A percentile compares a stretch with the other conserved stretches of the same genome.
Conservation (phyloP, 352 stramenopile genomes). For the Phytophthora hybrid region DNA sequence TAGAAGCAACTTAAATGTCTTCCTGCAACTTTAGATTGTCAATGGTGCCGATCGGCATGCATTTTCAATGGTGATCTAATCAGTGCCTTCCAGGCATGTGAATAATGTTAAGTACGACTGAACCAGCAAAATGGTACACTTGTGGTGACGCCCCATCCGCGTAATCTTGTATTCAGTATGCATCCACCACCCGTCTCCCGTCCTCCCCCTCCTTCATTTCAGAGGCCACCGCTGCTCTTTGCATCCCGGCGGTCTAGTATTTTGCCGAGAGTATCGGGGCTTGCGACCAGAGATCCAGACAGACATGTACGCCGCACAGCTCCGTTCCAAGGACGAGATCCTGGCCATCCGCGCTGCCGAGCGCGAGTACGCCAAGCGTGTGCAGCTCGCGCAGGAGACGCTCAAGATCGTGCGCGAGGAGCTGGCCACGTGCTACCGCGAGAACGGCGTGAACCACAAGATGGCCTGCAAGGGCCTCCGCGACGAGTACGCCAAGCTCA, state of each 20-base stretch:
- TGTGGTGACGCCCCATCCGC: slow-evolving; percentile 14
- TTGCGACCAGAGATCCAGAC: slow-evolving; percentile 15
- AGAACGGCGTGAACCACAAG: slow-evolving; percentile 91
- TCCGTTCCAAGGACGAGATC: slow-evolving; percentile 88
- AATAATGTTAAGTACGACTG: slow-evolving; percentile 19
- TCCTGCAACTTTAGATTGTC: no score
- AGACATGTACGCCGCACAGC: slow-evolving; percentile 71
- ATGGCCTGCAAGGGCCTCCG: slow-evolving; percentile 85
- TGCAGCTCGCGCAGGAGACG: slow-evolving; percentile 78
- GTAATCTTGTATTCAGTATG: not conserved
- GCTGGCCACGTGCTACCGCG: slow-evolving; percentile 88
- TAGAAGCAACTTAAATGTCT: no score
- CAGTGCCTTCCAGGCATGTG: no score
- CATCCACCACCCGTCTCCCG: not conserved
- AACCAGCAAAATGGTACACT: not conserved
- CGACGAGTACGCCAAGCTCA: slow-evolving; percentile 84
- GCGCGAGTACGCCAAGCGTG: slow-evolving; percentile 78
- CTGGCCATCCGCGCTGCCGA: slow-evolving; percentile 80
- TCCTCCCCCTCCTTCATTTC: slow-evolving; percentile 27
- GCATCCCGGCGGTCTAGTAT: slow-evolving; percentile 40
- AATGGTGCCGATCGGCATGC: no score
- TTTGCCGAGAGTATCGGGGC: slow-evolving; percentile 20
- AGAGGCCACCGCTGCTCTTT: slow-evolving; percentile 29
- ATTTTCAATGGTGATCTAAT: no score
- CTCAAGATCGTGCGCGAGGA: slow-evolving; percentile 89